Evolutionary conservation across 345 rosid genomes (phyloP).

Genomic region (Eucalyptus polyanthemos): DNA sequence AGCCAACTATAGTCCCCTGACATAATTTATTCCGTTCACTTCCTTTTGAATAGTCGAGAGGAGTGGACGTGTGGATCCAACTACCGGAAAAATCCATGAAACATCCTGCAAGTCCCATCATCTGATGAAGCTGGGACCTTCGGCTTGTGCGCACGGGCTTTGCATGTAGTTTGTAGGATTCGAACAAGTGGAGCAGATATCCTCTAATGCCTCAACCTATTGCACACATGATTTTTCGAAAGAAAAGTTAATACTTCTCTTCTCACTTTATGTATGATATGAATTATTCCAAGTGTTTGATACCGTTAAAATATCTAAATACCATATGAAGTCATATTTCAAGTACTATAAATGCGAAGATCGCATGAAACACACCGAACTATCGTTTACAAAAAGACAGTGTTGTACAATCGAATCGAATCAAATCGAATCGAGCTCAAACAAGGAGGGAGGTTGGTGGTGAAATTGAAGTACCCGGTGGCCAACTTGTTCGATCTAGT

Average conservation of each 20-base stretch:
- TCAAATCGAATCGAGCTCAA: background rate
- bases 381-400: background rate
- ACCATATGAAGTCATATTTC: background rate
- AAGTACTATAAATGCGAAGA: background rate
- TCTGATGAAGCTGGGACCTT: background rate
- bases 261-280: background rate
- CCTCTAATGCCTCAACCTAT: background rate
- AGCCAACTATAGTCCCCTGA: background rate
- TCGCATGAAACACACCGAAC: background rate
- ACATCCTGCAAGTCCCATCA: background rate
- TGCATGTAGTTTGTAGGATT: background rate
- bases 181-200: background rate
- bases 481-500: background rate
- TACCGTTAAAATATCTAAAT: background rate
- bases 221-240: background rate
- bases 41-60: background rate
- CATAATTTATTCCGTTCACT: background rate
- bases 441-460: background rate
- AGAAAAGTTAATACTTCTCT: background rate
- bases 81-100: background rate
- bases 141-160: rapidly evolving
- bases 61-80: background rate
- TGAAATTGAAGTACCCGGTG: background rate
- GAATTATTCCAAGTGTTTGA: background rate
- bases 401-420: background rate